A percentile compares a stretch with the other conserved stretches of the same genome.
phyloP scores from a whole-genome alignment of 2,329 filamentous ascomycete species.

The Drechslerella dactyloides region DNA sequence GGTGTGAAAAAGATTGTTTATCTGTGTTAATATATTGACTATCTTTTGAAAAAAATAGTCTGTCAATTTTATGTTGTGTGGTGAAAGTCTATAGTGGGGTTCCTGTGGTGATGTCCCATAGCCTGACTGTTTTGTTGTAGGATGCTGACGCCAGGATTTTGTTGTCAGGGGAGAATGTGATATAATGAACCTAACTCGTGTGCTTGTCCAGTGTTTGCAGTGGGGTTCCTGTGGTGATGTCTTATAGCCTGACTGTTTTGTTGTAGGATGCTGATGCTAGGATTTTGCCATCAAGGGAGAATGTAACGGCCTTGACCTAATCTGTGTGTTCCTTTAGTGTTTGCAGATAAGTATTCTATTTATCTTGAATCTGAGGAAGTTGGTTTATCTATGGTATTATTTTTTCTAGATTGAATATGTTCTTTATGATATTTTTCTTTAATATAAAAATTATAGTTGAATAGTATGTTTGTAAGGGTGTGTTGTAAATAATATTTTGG shows the following conservation, averaged over 20 bases:
- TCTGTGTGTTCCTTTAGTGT: neutral
- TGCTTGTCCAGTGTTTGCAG: too few species aligned
- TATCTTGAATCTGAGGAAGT: constrained; percentile 5
- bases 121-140: neutral
- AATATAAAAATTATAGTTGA: constrained; percentile 5
- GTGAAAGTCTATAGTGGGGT: too few species aligned
- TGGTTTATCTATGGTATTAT: neutral
- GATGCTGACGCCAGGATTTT: neutral
- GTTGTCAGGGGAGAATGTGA: neutral
- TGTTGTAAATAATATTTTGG: neutral
- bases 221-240: neutral
- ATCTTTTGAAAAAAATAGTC: too few species aligned
- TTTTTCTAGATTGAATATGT: neutral
- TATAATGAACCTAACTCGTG: too few species aligned
- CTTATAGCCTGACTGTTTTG: neutral
- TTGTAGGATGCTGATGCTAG: neutral
- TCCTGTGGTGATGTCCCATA: neutral
- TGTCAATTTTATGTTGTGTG: too few species aligned
- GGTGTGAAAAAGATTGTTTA: too few species aligned
- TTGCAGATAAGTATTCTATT: neutral
- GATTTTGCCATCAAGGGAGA: neutral
- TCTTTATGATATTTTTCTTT: neutral
- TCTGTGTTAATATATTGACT: too few species aligned
- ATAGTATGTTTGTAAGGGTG: constrained; percentile 16
- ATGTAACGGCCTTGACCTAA: neutral